A percentile compares a stretch with the other conserved stretches of the same genome.
phyloP scores from a whole-genome alignment of 176 grass and related monocot species.

The Bromus sterilis region DNA sequence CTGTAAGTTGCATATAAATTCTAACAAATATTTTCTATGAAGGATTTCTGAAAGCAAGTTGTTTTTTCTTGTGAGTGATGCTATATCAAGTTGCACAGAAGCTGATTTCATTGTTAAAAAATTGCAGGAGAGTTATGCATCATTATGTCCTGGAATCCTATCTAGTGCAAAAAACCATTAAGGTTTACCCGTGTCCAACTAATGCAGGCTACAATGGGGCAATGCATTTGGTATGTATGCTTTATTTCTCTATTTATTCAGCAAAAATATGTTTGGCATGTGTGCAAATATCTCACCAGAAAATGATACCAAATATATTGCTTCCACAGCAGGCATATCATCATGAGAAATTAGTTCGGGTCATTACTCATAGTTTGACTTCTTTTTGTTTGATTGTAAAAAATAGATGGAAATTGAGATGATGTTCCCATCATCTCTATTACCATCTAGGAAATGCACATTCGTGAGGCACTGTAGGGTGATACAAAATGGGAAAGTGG shows the following conservation, averaged over 20 bases:
- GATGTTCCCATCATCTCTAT: constrained; percentile 38
- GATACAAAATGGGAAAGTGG: constrained; percentile 15
- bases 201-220: constrained; percentile 22
- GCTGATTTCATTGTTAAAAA: constrained; percentile 3
- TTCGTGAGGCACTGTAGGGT: constrained; percentile 47
- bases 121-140: constrained; percentile 27
- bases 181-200: constrained; percentile 6
- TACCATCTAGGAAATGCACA: constrained; percentile 33
- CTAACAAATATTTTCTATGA: neutral
- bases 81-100: neutral
- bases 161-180: neutral
- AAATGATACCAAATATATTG: neutral
- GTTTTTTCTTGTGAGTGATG: neutral
- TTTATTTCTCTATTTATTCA: neutral
- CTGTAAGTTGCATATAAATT: constrained; percentile 22
- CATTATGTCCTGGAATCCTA: constrained; percentile 41
- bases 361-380: neutral
- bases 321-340: neutral
- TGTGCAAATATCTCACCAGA: too few species aligned
- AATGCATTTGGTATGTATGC: constrained; percentile 40
- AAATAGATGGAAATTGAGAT: constrained; percentile 30
- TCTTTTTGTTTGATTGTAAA: neutral
- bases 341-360: neutral
- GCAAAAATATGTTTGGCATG: too few species aligned
- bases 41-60: too few species aligned